Base-by-base conservation (phyloP, 2,329 filamentous ascomycete genomes). In the Fusarium setosum region DNA sequence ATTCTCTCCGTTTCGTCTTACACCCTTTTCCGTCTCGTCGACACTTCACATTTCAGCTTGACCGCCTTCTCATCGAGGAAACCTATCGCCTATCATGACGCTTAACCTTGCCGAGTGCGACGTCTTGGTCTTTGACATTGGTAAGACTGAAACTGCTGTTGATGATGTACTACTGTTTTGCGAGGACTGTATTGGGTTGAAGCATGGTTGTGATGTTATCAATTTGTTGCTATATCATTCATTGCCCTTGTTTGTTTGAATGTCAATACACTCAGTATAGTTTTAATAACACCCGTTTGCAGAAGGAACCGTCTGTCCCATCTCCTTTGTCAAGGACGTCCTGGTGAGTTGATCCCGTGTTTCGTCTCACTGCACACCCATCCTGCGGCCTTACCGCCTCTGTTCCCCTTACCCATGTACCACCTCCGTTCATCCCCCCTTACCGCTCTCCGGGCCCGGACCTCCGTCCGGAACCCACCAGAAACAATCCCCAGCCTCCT, bases 251-350 rank as follows among this genome's bases (percentile, higher is more conserved):
- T 53, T 31, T 20, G 13, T 18, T 49, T 47, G 50, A 31, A 32
- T 59, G 63, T 52, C 38, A 40, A 49, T 53, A 48, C 35, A 26
- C 40, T 31, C 56, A 66, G 53, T 53, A 68, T 68, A 68, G 61
- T 21, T 24, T 56, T 66, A 68, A 60, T 68, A 68, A 68, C 65
- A 68, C 48, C 56, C 38, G 23, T 24, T 48, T 68, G 47, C 71
- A 94, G 92, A 94, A 84, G 92, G 92, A 65, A 94, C 92, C 48
- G 89, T 94, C 65, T 94, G 91, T 77, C 90, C 91, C 70, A 93
- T 94, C 76, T 92, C 90, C 70, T 94, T 94, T 79, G 92, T 94
- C 79, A 92, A 92, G 80, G 90, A 94, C 76, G 88, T 92, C 67
- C 82, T 94, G 81, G 92, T 94, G 88, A 86, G 91, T 81, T 45